Evolutionary conservation across 1,139 yeast species (phyloP).

Genomic region (Magnusiomyces fungicola): DNA sequence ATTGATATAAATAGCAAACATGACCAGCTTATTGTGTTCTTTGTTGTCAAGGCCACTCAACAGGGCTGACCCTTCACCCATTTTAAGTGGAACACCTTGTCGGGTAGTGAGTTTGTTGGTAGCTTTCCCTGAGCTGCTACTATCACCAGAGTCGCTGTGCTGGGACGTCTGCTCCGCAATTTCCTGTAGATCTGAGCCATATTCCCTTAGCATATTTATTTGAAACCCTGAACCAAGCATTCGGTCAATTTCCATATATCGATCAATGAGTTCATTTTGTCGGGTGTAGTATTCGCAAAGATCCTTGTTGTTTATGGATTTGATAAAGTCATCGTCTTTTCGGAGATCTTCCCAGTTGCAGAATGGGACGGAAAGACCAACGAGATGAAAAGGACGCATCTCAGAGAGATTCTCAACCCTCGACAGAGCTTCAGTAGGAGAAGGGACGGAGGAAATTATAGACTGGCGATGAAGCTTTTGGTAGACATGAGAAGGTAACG

Average conservation of each 20-base stretch:
- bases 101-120: conserved; percentile 14
- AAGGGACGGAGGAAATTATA: conserved; percentile 12
- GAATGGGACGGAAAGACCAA: conserved; percentile 45
- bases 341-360: conserved; percentile 43
- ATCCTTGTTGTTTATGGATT: conserved; percentile 23
- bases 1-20: conserved; percentile 57
- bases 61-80: conserved; percentile 50
- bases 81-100: conserved; percentile 50
- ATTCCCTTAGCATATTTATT: conserved; percentile 54
- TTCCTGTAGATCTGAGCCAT: conserved; percentile 40
- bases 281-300: conserved; percentile 27
- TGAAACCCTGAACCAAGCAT: conserved; percentile 69
- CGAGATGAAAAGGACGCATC: conserved; percentile 49
- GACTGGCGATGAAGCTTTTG: conserved; percentile 15
- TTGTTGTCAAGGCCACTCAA: conserved; percentile 40
- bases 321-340: conserved; percentile 27
- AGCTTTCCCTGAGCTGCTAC: conserved; percentile 5
- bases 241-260: conserved; percentile 54
- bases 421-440: conserved; percentile 13
- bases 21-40: conserved; percentile 41
- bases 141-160: conserved; percentile 24
- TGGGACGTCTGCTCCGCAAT: conserved; percentile 14
- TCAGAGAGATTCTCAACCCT: conserved; percentile 33
- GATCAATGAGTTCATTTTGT: conserved; percentile 55
- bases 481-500: conserved; percentile 9